A percentile compares a stretch with the other conserved stretches of the same genome.
Conservation (phyloP, 805 yeast species). For the Cyberlindnera americana region DNA sequence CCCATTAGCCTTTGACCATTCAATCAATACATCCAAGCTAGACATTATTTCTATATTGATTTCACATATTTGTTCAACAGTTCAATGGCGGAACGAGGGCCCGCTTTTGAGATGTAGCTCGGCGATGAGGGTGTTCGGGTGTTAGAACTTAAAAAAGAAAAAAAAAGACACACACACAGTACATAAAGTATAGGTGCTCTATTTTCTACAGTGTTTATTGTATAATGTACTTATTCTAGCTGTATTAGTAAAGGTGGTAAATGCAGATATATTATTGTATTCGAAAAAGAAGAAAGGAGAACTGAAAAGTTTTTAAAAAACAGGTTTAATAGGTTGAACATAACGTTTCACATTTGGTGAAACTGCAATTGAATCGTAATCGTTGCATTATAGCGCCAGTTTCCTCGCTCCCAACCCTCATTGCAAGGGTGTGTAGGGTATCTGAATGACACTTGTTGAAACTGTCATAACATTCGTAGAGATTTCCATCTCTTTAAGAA, state of each 20-base stretch:
- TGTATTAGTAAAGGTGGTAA: too few species aligned
- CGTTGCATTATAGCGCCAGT: constrained; percentile 1
- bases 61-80: too few species aligned
- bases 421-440: not conserved
- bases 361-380: constrained; percentile 2
- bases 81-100: too few species aligned
- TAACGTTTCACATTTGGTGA: not conserved
- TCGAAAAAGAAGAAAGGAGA: not conserved
- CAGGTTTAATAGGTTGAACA: constrained; percentile 4
- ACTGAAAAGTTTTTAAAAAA: not conserved
- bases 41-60: too few species aligned
- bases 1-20: constrained; percentile 40
- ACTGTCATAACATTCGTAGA: constrained; percentile 1
- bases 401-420: not conserved
- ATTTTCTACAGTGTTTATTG: too few species aligned
- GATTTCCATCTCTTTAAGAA: not conserved
- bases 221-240: too few species aligned
- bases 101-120: too few species aligned
- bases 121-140: constrained; percentile 1
- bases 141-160: not conserved
- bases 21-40: constrained; percentile 19
- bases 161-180: not conserved
- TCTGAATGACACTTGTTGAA: constrained; percentile 10
- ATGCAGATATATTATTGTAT: not conserved
- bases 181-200: too few species aligned